A percentile compares a stretch with the other conserved stretches of the same genome.
Conservation (phyloP, 352 stramenopile species). For the Phytophthora sp. region DNA sequence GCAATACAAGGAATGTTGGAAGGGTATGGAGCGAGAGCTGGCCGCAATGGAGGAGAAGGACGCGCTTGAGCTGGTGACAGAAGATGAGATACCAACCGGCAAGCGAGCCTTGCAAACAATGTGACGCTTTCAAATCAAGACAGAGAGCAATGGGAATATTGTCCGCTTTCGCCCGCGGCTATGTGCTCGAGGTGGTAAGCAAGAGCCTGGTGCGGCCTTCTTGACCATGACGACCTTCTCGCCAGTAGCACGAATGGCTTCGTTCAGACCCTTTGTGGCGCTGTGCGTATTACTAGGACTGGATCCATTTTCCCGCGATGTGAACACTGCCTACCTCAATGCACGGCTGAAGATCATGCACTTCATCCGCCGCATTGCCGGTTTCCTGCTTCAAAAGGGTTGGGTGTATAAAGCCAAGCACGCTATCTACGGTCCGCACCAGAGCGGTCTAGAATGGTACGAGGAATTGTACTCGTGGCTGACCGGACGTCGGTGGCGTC, state of each 20-base stretch:
- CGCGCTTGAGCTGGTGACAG: background rate
- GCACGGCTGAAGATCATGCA: background rate
- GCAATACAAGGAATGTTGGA: constrained; percentile 6
- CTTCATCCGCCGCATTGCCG: background rate
- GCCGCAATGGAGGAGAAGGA: constrained; percentile 13
- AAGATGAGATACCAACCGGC: background rate
- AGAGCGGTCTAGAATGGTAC: constrained; percentile 13
- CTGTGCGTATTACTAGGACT: constrained; percentile 1
- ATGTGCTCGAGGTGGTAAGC: constrained; percentile 10
- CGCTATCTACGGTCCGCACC: constrained; percentile 10
- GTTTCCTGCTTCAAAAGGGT: background rate
- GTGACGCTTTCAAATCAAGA: constrained; percentile 14
- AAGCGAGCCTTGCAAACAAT: constrained; percentile 1
- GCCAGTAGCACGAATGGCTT: constrained; percentile 8
- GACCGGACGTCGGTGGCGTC: background rate
- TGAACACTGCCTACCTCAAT: constrained; percentile 24
- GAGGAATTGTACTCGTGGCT: constrained; percentile 4
- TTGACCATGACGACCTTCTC: background rate
- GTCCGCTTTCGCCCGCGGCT: constrained; percentile 2
- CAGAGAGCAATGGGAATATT: constrained; percentile 8
- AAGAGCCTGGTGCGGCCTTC: constrained; percentile 1
- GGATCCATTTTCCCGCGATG: constrained; percentile 8
- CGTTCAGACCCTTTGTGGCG: constrained; percentile 6
- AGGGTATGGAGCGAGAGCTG: constrained; percentile 11
- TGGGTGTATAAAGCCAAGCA: constrained; percentile 1